phyloP scores from a whole-genome alignment of 2,329 filamentous ascomycete species.

The Sclerotinia nivalis region DNA sequence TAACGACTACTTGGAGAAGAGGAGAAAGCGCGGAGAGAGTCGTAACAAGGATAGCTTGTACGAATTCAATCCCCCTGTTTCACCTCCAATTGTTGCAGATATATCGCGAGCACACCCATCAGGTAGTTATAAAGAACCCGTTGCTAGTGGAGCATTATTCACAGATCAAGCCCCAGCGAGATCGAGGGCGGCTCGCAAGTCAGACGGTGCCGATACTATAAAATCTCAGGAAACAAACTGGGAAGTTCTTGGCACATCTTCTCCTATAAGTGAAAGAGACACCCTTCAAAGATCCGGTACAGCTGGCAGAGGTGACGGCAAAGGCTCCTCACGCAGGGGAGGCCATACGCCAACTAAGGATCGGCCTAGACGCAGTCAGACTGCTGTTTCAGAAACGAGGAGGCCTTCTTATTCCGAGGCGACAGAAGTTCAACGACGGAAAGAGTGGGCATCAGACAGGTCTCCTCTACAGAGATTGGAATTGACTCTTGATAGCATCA shows the following conservation, averaged over 20 bases:
- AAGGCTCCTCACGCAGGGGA: conserved; percentile 26
- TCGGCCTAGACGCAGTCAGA: conserved; percentile 29
- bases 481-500: conserved; percentile 85
- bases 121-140: conserved; percentile 55
- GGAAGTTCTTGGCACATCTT: conserved; percentile 25
- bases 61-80: conserved; percentile 34
- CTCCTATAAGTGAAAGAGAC: conserved; percentile 23
- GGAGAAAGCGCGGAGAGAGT: conserved; percentile 45
- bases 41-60: conserved; percentile 47
- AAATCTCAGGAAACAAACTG: conserved; percentile 32
- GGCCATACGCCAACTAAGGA: conserved; percentile 27
- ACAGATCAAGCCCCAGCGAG: conserved; percentile 40
- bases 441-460: conserved; percentile 73
- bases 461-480: conserved; percentile 94
- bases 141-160: conserved; percentile 44
- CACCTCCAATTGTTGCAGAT: conserved; percentile 59
- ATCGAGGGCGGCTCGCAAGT: conserved; percentile 38
- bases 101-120: conserved; percentile 58
- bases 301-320: conserved; percentile 31
- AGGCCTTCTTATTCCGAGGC: conserved; percentile 43
- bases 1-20: conserved; percentile 48
- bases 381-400: conserved; percentile 34
- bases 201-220: conserved; percentile 34
- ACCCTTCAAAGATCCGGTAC: conserved; percentile 11
- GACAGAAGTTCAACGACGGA: conserved; percentile 44